Percentiles rank a stretch among this genome's conserved stretches.
Evolutionary conservation across 257 asterid species (phyloP).

Genomic region (Scutellaria baicalensis): DNA sequence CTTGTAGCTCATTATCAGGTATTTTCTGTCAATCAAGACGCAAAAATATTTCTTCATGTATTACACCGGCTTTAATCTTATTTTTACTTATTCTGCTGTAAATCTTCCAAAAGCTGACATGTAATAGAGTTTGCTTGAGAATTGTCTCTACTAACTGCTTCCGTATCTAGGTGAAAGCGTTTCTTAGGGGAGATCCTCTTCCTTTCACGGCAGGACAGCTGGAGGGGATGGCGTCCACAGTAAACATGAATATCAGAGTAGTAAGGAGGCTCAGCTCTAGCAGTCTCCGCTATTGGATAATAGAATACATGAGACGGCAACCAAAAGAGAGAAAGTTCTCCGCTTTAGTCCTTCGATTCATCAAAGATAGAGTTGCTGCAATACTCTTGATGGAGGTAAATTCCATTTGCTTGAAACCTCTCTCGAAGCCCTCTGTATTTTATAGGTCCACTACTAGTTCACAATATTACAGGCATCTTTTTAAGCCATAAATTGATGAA

Average conservation of each 20-base stretch:
- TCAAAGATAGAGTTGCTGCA: slow-evolving; percentile 87
- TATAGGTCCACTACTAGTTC: not conserved
- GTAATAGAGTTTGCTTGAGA: not conserved
- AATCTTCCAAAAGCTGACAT: not conserved
- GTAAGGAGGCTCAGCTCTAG: slow-evolving; percentile 60
- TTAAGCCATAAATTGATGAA: not conserved
- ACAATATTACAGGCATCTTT: not conserved
- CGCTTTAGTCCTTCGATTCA: slow-evolving; percentile 81
- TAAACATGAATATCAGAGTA: slow-evolving; percentile 59
- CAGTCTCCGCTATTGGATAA: slow-evolving; percentile 83
- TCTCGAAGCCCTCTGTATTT: not conserved
- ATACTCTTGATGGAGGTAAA: slow-evolving; percentile 83
- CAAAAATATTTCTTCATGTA: slow-evolving; percentile 1
- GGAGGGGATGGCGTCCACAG: slow-evolving; percentile 78
- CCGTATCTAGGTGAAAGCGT: slow-evolving; percentile 70
- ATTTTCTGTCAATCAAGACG: slow-evolving; percentile 6
- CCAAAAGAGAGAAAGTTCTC: slow-evolving; percentile 55
- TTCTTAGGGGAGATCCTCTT: slow-evolving; percentile 79
- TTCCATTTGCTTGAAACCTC: slow-evolving; percentile 8
- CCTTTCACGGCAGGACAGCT: slow-evolving; percentile 85
- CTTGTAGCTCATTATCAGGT: slow-evolving; percentile 96
- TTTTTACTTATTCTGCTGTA: no score
- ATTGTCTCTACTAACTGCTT: slow-evolving; percentile 11
- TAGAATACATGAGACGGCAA: slow-evolving; percentile 81
- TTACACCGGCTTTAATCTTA: not conserved